A percentile compares a stretch with the other conserved stretches of the same genome.
Evolutionary conservation across 2,329 filamentous ascomycete species (phyloP).

Genomic region (Orbilia brochopaga): DNA sequence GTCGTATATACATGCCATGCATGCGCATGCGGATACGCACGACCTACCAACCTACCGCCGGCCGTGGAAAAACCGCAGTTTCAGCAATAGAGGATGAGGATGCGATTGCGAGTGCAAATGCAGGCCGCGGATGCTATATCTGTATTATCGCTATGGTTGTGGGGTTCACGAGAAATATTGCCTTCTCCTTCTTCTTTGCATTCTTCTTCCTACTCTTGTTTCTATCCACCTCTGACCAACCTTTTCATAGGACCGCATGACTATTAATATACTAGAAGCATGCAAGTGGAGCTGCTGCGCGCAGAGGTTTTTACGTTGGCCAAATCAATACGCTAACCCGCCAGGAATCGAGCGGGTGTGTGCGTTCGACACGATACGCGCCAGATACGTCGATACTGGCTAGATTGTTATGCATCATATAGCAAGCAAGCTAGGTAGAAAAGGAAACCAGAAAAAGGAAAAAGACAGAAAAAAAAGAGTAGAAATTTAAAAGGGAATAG

Average conservation of each 20-base stretch:
- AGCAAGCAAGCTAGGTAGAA: neutral
- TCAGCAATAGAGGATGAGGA: neutral
- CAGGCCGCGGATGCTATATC: too few species aligned
- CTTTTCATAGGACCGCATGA: neutral
- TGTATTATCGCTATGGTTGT: too few species aligned
- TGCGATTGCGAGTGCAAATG: too few species aligned
- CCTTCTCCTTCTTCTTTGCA: neutral
- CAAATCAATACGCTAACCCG: neutral
- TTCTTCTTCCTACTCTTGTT: neutral
- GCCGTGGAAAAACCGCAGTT: neutral
- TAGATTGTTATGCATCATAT: neutral
- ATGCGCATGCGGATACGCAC: constrained; percentile 2
- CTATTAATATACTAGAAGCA: constrained; percentile 1
- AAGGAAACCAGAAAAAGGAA: neutral
- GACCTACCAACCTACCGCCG: neutral
- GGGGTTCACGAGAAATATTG: neutral
- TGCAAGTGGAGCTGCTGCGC: constrained; percentile 6
- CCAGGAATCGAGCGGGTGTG: neutral
- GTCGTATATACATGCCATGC: constrained; percentile 37
- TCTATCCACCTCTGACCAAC: too few species aligned
- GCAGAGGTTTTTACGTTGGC: neutral
- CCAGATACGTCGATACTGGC: neutral
- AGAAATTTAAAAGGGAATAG: neutral
- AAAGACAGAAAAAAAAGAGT: neutral
- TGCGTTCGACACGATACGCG: neutral